Conservation (phyloP, 352 stramenopile genomes). For the Phytophthora cactorum region DNA sequence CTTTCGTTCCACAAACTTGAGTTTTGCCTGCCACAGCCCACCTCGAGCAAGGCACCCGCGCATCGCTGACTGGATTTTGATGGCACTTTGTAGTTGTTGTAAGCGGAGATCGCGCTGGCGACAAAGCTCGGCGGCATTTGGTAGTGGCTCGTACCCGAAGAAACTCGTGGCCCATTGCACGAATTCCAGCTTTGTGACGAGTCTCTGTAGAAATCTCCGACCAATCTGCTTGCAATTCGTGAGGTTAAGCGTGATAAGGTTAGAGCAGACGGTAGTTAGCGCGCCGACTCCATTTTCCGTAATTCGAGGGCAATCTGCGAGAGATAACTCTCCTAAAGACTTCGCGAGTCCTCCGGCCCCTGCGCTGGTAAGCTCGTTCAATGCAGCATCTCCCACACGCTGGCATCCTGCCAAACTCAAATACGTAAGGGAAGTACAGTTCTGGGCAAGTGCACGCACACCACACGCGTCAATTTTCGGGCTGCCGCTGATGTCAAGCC, state of each 20-base stretch:
- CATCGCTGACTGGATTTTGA: conserved; percentile 86
- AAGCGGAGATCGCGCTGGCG: conserved; percentile 58
- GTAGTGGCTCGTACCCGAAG: conserved; percentile 87
- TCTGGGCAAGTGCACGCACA: conserved; percentile 63
- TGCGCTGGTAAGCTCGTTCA: conserved; percentile 49
- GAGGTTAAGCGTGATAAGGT: conserved; percentile 89
- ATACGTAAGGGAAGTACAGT: conserved; percentile 60
- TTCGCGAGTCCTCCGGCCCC: conserved; percentile 32
- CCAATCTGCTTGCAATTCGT: conserved; percentile 78
- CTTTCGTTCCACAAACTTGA: conserved; percentile 67
- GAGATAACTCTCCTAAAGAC: conserved; percentile 54
- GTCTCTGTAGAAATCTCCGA: conserved; percentile 71
- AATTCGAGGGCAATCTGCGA: conserved; percentile 75
- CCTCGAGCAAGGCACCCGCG: conserved; percentile 77
- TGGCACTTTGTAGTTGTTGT: conserved; percentile 51
- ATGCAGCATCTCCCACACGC: conserved; percentile 74
- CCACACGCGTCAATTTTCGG: conserved; percentile 65
- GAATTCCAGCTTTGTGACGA: conserved; percentile 79
- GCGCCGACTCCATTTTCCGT: conserved; percentile 73
- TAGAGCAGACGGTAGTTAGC: conserved; percentile 62
- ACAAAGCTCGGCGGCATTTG: conserved; percentile 81
- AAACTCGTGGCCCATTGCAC: conserved; percentile 85
- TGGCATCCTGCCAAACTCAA: conserved; percentile 84
- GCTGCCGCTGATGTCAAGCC: conserved; percentile 87
- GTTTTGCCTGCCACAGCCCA: conserved; percentile 73